Evolutionary conservation across 192 early-diverging fungal species (phyloP).

Genomic region (Coemansia reversa): DNA sequence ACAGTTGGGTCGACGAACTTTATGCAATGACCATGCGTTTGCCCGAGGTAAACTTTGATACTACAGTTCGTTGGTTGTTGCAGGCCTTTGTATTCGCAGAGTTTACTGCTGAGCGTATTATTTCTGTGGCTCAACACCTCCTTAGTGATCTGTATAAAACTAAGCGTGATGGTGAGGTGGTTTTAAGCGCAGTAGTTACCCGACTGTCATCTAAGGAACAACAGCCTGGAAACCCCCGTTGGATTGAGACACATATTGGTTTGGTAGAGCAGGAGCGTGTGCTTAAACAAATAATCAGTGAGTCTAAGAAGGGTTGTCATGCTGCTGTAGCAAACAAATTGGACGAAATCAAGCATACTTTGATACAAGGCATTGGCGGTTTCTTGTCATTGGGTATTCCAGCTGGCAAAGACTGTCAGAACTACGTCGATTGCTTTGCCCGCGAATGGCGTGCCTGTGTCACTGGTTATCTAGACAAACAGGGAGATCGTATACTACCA

Average conservation of each 20-base stretch:
- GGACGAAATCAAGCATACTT: conserved; percentile 7
- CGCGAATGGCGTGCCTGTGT: conserved; percentile 29
- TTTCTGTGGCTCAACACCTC: conserved; percentile 70
- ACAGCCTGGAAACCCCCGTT: conserved; percentile 32
- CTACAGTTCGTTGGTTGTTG: conserved; percentile 52
- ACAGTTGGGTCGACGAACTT: conserved; percentile 58
- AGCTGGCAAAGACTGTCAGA: conserved; percentile 6
- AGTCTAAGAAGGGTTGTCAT: conserved; percentile 5
- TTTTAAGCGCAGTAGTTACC: conserved; percentile 53
- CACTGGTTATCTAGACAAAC: background rate
- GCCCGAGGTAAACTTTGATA: conserved; percentile 20
- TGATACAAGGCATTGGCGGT: conserved; percentile 11
- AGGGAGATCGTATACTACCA: background rate
- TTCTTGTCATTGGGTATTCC: conserved; percentile 29
- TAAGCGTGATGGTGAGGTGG: conserved; percentile 64
- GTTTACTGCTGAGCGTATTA: conserved; percentile 69
- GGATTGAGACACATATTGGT: conserved; percentile 63
- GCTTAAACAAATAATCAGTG: conserved; percentile 54
- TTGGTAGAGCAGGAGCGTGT: conserved; percentile 69
- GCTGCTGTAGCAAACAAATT: conserved; percentile 13
- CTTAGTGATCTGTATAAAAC: conserved; percentile 61
- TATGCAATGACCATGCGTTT: conserved; percentile 56
- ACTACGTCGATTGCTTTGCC: conserved; percentile 19
- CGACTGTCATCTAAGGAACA: conserved; percentile 27
- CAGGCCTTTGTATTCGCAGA: conserved; percentile 62